These are phyloP conservation scores for Ilyonectria sp. DNA, from an alignment of 2,329 filamentous ascomycete species.

Conservation along the genomic window DNA sequence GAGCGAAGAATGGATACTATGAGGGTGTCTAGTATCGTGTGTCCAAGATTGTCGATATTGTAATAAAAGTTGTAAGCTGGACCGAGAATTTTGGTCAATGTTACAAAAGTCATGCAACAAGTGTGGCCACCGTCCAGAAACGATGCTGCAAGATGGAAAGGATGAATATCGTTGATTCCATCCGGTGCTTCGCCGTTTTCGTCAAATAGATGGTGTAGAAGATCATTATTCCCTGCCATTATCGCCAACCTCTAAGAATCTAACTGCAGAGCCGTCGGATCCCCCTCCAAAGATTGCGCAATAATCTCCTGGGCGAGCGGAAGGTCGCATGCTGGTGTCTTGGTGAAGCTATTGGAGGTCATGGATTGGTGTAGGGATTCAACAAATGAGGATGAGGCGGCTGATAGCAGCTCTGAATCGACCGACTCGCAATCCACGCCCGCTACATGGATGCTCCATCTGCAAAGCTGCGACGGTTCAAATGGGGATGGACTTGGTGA, in stretches of 20 bases:
- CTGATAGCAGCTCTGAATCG: too few relatives aligned
- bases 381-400: too few relatives aligned
- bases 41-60: conserved; percentile 19
- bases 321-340: not conserved
- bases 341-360: conserved; percentile 5
- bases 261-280: too few relatives aligned
- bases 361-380: not conserved
- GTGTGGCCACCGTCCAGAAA: conserved; percentile 12
- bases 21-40: conserved; percentile 25
- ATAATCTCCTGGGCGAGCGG: conserved; percentile 18
- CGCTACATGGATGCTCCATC: too few relatives aligned
- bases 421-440: too few relatives aligned
- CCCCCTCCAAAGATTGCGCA: not conserved
- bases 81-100: rapidly evolving
- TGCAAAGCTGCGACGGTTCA: too few relatives aligned
- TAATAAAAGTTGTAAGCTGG: not conserved
- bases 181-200: not conserved
- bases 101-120: not conserved
- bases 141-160: conserved; percentile 29
- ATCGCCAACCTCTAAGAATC: too few relatives aligned
- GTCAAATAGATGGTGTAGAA: too few relatives aligned
- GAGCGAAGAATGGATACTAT: conserved; percentile 19
- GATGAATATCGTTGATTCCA: not conserved
- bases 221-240: too few relatives aligned
- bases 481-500: too few relatives aligned